These are phyloP conservation scores for Tylopilus rubrobrunneus DNA, from an alignment of 768 basidiomycete genomes.

Conservation along the genomic window DNA sequence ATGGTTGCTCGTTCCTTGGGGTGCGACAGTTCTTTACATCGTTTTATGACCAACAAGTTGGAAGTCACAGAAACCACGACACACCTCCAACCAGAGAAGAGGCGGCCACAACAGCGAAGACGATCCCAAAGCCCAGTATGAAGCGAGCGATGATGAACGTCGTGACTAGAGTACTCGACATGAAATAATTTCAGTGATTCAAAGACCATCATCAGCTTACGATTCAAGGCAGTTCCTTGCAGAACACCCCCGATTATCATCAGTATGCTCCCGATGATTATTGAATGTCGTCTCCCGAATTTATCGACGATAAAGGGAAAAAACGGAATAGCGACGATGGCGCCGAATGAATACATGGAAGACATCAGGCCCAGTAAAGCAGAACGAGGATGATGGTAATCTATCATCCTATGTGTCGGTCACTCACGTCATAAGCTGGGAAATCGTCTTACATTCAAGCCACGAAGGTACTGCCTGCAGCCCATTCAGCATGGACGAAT, in stretches of 20 bases:
- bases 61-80: background rate
- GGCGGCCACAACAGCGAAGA: constrained; percentile 13
- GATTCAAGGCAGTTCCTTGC: constrained; percentile 9
- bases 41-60: background rate
- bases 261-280: constrained; percentile 5
- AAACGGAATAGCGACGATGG: constrained; percentile 48
- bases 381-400: constrained; percentile 50
- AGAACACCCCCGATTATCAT: constrained; percentile 3
- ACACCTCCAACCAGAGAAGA: constrained; percentile 17
- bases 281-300: constrained; percentile 5
- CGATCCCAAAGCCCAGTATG: background rate
- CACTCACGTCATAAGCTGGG: background rate
- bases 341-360: constrained; percentile 56
- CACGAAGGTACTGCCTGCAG: constrained; percentile 57
- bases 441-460: constrained; percentile 43
- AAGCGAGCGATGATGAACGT: constrained; percentile 15
- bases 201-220: constrained; percentile 1
- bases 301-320: constrained; percentile 3
- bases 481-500: constrained; percentile 60
- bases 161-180: background rate
- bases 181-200: too few relatives aligned
- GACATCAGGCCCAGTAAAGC: constrained; percentile 54
- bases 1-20: constrained; percentile 6
- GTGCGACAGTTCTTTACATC: constrained; percentile 15
- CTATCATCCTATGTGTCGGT: constrained; percentile 25